A percentile compares a stretch with the other conserved stretches of the same genome.
Evolutionary conservation across 2,329 filamentous ascomycete genomes (phyloP).

Genomic region (Colletotrichum limetticola): DNA sequence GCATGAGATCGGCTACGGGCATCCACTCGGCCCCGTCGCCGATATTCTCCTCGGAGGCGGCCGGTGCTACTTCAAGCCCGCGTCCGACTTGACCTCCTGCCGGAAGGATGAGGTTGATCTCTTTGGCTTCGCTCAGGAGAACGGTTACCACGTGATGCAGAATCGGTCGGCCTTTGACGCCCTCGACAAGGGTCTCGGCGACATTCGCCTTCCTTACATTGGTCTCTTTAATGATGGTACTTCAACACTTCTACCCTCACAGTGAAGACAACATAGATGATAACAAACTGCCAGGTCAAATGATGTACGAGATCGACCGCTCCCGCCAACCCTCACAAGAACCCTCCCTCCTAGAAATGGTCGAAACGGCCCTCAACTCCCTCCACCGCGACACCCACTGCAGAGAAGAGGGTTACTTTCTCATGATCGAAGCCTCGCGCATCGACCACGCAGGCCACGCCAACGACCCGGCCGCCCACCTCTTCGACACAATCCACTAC

Average conservation of each 20-base stretch:
- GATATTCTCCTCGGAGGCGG: constrained; percentile 53
- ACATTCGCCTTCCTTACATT: constrained; percentile 47
- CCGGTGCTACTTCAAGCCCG: constrained; percentile 52
- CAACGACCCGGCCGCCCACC: constrained; percentile 65
- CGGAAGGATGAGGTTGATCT: constrained; percentile 49
- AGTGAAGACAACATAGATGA: background rate
- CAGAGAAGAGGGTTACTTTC: constrained; percentile 49
- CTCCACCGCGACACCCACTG: constrained; percentile 46
- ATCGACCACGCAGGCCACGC: constrained; percentile 56
- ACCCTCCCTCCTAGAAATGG: constrained; percentile 53
- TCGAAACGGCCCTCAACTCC: constrained; percentile 48
- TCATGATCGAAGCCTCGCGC: constrained; percentile 51
- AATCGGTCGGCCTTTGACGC: constrained; percentile 48
- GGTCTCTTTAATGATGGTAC: constrained; percentile 50
- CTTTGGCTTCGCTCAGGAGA: constrained; percentile 45
- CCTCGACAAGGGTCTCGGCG: constrained; percentile 40
- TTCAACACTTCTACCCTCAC: background rate
- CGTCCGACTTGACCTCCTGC: constrained; percentile 48
- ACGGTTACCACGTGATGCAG: constrained; percentile 49
- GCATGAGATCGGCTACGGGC: constrained; percentile 50
- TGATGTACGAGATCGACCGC: constrained; percentile 50
- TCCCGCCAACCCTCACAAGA: constrained; percentile 43
- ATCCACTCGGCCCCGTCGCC: constrained; percentile 50
- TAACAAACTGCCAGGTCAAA: constrained; percentile 31
- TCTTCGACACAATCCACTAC: constrained; percentile 54